phyloP scores from a whole-genome alignment of 1,284 basidiomycete genomes.

The Trichosporon inkin region DNA sequence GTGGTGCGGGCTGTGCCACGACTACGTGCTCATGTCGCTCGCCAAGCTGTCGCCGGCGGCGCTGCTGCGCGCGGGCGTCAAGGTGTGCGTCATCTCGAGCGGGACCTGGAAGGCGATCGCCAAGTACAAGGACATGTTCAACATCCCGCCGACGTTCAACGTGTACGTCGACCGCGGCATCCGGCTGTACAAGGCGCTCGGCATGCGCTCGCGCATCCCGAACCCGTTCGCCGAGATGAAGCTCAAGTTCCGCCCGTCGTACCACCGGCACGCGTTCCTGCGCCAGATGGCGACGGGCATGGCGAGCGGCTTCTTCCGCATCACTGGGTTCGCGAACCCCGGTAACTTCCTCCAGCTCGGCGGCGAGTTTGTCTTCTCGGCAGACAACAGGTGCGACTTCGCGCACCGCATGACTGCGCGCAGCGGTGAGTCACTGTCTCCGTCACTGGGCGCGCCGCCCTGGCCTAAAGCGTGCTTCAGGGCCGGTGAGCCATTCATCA shows the following conservation, averaged over 20 bases:
- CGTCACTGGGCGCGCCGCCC: not conserved
- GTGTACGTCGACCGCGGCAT: slow-evolving; percentile 46
- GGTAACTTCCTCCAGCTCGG: slow-evolving; percentile 49
- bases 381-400: slow-evolving; percentile 39
- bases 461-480: not conserved
- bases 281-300: slow-evolving; percentile 15
- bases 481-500: not conserved
- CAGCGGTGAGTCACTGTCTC: slow-evolving; percentile 30
- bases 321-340: slow-evolving; percentile 27
- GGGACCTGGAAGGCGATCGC: slow-evolving; percentile 49
- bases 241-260: slow-evolving; percentile 10
- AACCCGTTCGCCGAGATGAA: slow-evolving; percentile 15
- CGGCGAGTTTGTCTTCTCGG: slow-evolving; percentile 46
- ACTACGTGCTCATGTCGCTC: slow-evolving; percentile 45
- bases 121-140: slow-evolving; percentile 43
- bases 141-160: slow-evolving; percentile 41
- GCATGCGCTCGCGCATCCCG: slow-evolving; percentile 25
- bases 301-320: slow-evolving; percentile 12
- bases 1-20: slow-evolving; percentile 50
- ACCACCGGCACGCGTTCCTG: slow-evolving; percentile 11
- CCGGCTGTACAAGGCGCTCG: slow-evolving; percentile 43
- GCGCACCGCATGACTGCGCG: slow-evolving; percentile 50
- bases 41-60: slow-evolving; percentile 39
- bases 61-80: slow-evolving; percentile 37
- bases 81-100: slow-evolving; percentile 43